Conservation (phyloP, 2,329 filamentous ascomycete species). For the Cercospora nicotianae region DNA sequence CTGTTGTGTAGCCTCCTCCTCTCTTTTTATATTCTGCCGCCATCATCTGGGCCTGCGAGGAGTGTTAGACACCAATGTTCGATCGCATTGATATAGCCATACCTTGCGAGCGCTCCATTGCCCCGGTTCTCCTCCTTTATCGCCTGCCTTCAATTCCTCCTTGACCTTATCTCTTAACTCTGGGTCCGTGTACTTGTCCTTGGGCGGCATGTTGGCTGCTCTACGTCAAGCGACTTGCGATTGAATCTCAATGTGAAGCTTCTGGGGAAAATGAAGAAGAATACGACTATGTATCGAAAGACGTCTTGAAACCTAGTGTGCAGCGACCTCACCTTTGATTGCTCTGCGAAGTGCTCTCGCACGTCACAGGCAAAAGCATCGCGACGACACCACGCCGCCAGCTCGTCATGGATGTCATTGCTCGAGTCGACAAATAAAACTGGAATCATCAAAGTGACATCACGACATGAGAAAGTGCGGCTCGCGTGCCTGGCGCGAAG, state of each 20-base stretch:
- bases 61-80: background rate
- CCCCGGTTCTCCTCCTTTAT: constrained; percentile 51
- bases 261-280: background rate
- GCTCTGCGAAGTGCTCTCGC: background rate
- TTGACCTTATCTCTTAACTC: constrained; percentile 50
- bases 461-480: constrained; percentile 8
- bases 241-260: background rate
- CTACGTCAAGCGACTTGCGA: background rate
- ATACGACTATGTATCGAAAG: no score
- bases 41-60: constrained; percentile 47
- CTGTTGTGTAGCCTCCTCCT: constrained; percentile 49
- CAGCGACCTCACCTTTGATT: background rate
- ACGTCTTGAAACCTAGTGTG: background rate
- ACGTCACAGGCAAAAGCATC: background rate
- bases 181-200: constrained; percentile 51
- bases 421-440: background rate
- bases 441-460: constrained; percentile 17
- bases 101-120: constrained; percentile 53
- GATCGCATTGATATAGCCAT: background rate
- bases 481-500: constrained; percentile 11
- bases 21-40: constrained; percentile 51
- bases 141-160: constrained; percentile 47
- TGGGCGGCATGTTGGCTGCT: constrained; percentile 43
- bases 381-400: constrained; percentile 12
- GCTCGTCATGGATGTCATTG: constrained; percentile 19